Evolutionary conservation across 257 asterid genomes (phyloP).

Genomic region (Schizonepeta tenuifolia): DNA sequence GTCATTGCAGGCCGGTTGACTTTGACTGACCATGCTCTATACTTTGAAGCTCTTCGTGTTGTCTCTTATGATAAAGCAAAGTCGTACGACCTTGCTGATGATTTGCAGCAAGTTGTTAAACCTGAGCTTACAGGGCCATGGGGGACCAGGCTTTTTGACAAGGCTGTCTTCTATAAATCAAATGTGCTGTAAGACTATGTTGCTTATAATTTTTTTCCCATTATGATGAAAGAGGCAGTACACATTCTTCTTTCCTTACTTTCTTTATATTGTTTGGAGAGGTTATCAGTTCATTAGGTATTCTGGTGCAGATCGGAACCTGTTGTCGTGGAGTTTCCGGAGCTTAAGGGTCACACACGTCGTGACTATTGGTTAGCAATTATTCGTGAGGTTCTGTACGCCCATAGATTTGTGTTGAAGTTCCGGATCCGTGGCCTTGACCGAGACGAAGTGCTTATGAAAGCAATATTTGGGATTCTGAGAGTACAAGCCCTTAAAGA

Average conservation of each 20-base stretch:
- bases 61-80: conserved; percentile 95
- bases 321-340: conserved; percentile 92
- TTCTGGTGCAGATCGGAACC: conserved; percentile 78
- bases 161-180: conserved; percentile 88
- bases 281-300: conserved; percentile 41
- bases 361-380: conserved; percentile 96
- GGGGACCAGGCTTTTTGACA: conserved; percentile 97
- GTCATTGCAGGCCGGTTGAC: conserved; percentile 78
- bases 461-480: conserved; percentile 82
- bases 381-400: conserved; percentile 84
- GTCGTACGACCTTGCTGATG: conserved; percentile 83
- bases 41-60: conserved; percentile 89
- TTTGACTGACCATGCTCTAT: conserved; percentile 92
- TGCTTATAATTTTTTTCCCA: conserved; percentile 16
- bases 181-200: conserved; percentile 63
- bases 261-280: conserved; percentile 23
- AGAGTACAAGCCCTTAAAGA: conserved; percentile 89
- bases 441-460: conserved; percentile 80
- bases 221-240: conserved; percentile 14
- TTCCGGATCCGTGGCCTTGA: conserved; percentile 64
- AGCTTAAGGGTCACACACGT: conserved; percentile 93
- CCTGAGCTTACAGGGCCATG: conserved; percentile 97
- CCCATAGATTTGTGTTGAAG: conserved; percentile 70
- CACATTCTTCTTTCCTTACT: conserved; percentile 27
- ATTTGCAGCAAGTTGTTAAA: conserved; percentile 83